Conservation (phyloP, 345 rosid genomes). For the Aquilaria sinensis region DNA sequence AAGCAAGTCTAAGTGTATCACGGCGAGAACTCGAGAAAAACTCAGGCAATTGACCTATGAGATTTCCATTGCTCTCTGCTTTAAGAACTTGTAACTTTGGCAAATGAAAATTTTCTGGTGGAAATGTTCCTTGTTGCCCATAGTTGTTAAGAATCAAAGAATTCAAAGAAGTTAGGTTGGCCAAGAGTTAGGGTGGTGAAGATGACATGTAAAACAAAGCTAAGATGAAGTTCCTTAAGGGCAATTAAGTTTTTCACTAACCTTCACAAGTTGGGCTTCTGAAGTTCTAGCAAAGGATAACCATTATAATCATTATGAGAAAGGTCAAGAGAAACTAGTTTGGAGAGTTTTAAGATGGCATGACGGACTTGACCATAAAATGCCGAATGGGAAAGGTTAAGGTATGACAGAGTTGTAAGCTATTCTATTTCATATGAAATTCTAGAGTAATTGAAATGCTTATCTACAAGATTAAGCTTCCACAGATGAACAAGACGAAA, state of each 20-base stretch:
- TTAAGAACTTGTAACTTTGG: conserved; percentile 6
- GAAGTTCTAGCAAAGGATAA: too few relatives aligned
- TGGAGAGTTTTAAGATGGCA: too few relatives aligned
- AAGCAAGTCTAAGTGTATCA: neutral
- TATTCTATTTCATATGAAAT: too few relatives aligned
- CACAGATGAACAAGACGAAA: too few relatives aligned
- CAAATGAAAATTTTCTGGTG: neutral
- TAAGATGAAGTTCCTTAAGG: neutral
- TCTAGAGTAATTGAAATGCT: too few relatives aligned
- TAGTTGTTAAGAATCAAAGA: conserved; percentile 1
- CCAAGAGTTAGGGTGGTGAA: neutral
- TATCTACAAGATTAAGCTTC: neutral
- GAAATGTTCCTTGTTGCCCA: conserved; percentile 5
- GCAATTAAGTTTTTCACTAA: neutral
- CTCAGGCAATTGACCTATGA: conserved; percentile 11
- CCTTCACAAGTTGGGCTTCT: neutral
- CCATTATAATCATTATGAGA: too few relatives aligned
- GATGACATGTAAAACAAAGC: neutral
- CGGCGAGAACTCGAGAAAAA: neutral
- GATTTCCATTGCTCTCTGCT: neutral
- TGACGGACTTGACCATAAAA: too few relatives aligned
- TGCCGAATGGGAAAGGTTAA: too few relatives aligned
- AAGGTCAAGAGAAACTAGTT: too few relatives aligned
- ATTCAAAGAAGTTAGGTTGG: neutral
- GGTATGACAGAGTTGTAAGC: too few relatives aligned